Conservation (phyloP, 108 stramenopile genomes). For the Mediolabrus comicus region DNA sequence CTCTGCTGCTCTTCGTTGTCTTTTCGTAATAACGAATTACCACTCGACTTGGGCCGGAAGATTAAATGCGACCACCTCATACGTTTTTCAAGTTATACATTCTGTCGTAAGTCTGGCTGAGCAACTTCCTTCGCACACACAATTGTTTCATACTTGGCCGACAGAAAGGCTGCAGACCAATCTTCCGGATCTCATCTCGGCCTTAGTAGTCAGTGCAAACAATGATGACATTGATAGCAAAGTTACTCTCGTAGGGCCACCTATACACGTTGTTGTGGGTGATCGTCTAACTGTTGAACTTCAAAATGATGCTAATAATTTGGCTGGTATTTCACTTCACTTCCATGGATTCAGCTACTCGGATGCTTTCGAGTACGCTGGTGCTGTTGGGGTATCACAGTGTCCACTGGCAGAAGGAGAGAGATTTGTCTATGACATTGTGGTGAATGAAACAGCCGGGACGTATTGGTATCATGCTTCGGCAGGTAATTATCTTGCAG, state of each 20-base stretch:
- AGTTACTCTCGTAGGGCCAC: constrained; percentile 12
- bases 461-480: constrained; percentile 17
- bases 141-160: not conserved
- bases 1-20: not conserved
- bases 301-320: constrained; percentile 18
- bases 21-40: not conserved
- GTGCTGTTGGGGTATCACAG: constrained; percentile 27
- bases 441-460: constrained; percentile 13
- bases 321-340: constrained; percentile 21
- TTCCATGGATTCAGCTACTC: constrained; percentile 14
- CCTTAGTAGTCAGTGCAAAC: not conserved
- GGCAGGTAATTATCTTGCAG: constrained; percentile 6
- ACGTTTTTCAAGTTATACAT: not conserved
- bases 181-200: not conserved
- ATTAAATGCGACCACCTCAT: not conserved
- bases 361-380: constrained; percentile 7
- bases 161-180: not conserved
- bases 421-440: constrained; percentile 9
- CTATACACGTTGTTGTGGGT: constrained; percentile 23
- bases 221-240: not conserved
- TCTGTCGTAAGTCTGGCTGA: not conserved
- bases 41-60: not conserved
- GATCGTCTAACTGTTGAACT: constrained; percentile 3
- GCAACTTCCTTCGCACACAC: not conserved
- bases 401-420: constrained; percentile 18